These are phyloP conservation scores for Vararia minispora DNA, from an alignment of 768 basidiomycete species.

Conservation along the genomic window DNA sequence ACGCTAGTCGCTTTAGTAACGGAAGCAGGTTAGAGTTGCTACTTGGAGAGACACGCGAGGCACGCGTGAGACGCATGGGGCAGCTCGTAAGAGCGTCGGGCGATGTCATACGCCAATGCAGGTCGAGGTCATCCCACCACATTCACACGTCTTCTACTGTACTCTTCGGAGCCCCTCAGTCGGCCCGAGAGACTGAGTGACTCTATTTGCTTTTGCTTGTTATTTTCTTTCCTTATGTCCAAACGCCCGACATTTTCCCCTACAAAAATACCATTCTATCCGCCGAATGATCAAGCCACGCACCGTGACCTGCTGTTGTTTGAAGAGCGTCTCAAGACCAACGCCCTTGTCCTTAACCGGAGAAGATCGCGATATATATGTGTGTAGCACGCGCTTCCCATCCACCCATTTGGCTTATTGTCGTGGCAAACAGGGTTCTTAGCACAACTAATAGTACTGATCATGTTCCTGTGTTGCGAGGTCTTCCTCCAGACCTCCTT, in stretches of 20 bases:
- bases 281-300: slow-evolving; percentile 66
- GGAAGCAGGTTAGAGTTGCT: too few relatives aligned
- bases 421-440: slow-evolving; percentile 51
- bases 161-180: too few relatives aligned
- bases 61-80: too few relatives aligned
- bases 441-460: slow-evolving; percentile 50
- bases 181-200: too few relatives aligned
- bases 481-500: slow-evolving; percentile 63
- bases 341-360: slow-evolving; percentile 67
- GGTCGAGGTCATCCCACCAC: too few relatives aligned
- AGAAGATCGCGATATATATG: slow-evolving; percentile 78
- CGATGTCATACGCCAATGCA: too few relatives aligned
- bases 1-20: too few relatives aligned
- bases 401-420: not conserved
- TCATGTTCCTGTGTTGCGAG: slow-evolving; percentile 64
- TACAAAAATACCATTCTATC: slow-evolving; percentile 32
- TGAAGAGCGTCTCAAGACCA: slow-evolving; percentile 94
- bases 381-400: slow-evolving; percentile 25
- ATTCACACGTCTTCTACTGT: too few relatives aligned
- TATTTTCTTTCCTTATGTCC: slow-evolving; percentile 20
- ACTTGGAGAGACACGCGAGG: too few relatives aligned
- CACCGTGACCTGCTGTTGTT: slow-evolving; percentile 85
- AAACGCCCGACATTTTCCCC: slow-evolving; percentile 20
- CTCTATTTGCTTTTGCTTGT: too few relatives aligned
- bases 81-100: too few relatives aligned